A percentile compares a stretch with the other conserved stretches of the same genome.
Conservation (phyloP, 371 early-diverging fungal genomes). For the Apophysomyces sp. region DNA sequence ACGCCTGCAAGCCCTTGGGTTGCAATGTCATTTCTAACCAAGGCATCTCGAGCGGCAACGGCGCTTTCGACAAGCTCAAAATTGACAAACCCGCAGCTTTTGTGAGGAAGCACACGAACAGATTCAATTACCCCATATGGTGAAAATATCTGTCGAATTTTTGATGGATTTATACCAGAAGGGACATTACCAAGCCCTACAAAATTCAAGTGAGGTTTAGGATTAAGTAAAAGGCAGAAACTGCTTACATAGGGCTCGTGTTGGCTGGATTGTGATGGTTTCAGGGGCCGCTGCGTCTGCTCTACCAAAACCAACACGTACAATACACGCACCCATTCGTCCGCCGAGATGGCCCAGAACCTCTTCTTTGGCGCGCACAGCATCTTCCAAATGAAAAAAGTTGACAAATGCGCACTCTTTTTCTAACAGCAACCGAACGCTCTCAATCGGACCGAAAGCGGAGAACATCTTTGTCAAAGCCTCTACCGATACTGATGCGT, state of each 20-base stretch:
- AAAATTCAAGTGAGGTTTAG: neutral
- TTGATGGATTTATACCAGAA: constrained; percentile 71
- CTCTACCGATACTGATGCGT: constrained; percentile 73
- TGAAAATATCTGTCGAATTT: constrained; percentile 75
- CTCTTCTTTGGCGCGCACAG: constrained; percentile 82
- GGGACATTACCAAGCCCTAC: constrained; percentile 96
- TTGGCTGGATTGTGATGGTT: constrained; percentile 40
- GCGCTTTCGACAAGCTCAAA: constrained; percentile 89
- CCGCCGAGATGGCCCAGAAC: constrained; percentile 77
- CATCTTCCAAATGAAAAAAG: constrained; percentile 84
- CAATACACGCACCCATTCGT: constrained; percentile 72
- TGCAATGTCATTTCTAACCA: constrained; percentile 84
- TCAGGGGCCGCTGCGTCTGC: constrained; percentile 64
- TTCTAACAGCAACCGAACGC: constrained; percentile 88
- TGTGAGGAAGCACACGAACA: constrained; percentile 91
- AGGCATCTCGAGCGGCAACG: constrained; percentile 79
- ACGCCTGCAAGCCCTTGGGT: constrained; percentile 74
- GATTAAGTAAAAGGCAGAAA: too few species aligned
- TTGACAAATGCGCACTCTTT: constrained; percentile 98
- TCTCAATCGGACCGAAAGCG: constrained; percentile 93
- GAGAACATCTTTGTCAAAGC: constrained; percentile 83
- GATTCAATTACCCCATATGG: constrained; percentile 92
- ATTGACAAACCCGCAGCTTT: constrained; percentile 97
- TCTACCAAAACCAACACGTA: constrained; percentile 93
- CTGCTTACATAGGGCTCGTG: constrained; percentile 49